phyloP scores from a whole-genome alignment of 1,139 yeast genomes.

The Pichia sp. region DNA sequence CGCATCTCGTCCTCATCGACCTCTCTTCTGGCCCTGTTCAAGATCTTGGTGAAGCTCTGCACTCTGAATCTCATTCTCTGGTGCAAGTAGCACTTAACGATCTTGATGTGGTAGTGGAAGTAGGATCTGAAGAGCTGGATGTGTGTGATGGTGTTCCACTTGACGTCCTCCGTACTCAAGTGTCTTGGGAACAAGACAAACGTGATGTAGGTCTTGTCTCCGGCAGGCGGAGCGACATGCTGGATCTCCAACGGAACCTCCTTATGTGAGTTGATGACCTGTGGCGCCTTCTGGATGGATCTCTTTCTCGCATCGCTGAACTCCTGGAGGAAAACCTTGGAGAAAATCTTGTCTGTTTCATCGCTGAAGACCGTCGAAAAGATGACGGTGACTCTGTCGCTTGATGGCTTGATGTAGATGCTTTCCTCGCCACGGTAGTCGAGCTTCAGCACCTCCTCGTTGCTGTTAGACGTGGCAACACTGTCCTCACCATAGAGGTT shows the following conservation, averaged over 20 bases:
- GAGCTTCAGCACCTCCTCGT: constrained; percentile 63
- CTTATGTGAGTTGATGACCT: constrained; percentile 81
- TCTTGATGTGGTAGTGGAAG: constrained; percentile 96
- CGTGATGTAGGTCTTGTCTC: constrained; percentile 68
- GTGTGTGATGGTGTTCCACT: constrained; percentile 82
- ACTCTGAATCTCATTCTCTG: constrained; percentile 97
- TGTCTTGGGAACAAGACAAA: constrained; percentile 75
- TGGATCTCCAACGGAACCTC: constrained; percentile 93
- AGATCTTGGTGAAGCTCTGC: constrained; percentile 85
- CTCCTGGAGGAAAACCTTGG: constrained; percentile 93
- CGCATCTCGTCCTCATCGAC: constrained; percentile 67
- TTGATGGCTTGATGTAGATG: constrained; percentile 85
- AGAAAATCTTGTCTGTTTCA: constrained; percentile 93
- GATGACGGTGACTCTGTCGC: constrained; percentile 93
- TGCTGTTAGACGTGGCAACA: constrained; percentile 35
- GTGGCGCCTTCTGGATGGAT: constrained; percentile 97
- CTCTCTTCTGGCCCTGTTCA: constrained; percentile 96
- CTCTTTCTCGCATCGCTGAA: constrained; percentile 96
- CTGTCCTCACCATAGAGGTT: constrained; percentile 43
- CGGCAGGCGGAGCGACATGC: constrained; percentile 33
- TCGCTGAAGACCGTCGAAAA: constrained; percentile 93
- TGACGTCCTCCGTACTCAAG: constrained; percentile 58
- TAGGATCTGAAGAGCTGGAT: constrained; percentile 90
- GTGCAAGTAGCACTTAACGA: constrained; percentile 97
- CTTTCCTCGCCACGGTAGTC: constrained; percentile 92